These are phyloP conservation scores for Schizonepeta tenuifolia DNA, from an alignment of 257 asterid genomes.

Conservation along the genomic window DNA sequence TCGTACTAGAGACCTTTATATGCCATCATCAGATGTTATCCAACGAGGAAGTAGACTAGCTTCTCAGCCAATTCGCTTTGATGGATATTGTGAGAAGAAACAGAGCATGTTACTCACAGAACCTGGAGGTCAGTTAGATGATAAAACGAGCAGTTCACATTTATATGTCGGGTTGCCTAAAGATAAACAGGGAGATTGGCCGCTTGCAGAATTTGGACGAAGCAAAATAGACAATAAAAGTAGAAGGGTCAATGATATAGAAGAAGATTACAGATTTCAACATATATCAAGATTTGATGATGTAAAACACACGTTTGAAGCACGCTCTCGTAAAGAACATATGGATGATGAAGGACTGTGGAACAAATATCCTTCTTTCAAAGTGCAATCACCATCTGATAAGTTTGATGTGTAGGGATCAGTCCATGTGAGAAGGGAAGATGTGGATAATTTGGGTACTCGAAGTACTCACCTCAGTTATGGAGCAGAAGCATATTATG, in stretches of 20 bases:
- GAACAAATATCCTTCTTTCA: constrained; percentile 42
- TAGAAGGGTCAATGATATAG: constrained; percentile 41
- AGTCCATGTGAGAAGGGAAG: constrained; percentile 36
- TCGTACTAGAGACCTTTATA: constrained; percentile 33
- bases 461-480: constrained; percentile 42
- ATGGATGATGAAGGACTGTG: constrained; percentile 39
- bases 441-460: constrained; percentile 40
- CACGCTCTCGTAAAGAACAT: constrained; percentile 38
- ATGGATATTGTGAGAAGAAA: constrained; percentile 40
- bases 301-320: constrained; percentile 38
- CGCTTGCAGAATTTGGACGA: constrained; percentile 41
- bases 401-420: constrained; percentile 38
- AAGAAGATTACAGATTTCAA: constrained; percentile 45
- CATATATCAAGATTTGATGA: constrained; percentile 39
- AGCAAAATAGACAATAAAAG: constrained; percentile 26
- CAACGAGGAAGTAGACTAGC: constrained; percentile 36
- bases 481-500: constrained; percentile 37
- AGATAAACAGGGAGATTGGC: constrained; percentile 39
- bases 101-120: constrained; percentile 40
- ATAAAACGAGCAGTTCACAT: constrained; percentile 44
- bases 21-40: constrained; percentile 37
- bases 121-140: constrained; percentile 42
- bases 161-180: constrained; percentile 42
- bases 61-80: constrained; percentile 41
- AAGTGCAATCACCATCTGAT: constrained; percentile 33